phyloP scores from a whole-genome alignment of 169 alveolate genomes.

The Pseudocohnilembus persalinus region DNA sequence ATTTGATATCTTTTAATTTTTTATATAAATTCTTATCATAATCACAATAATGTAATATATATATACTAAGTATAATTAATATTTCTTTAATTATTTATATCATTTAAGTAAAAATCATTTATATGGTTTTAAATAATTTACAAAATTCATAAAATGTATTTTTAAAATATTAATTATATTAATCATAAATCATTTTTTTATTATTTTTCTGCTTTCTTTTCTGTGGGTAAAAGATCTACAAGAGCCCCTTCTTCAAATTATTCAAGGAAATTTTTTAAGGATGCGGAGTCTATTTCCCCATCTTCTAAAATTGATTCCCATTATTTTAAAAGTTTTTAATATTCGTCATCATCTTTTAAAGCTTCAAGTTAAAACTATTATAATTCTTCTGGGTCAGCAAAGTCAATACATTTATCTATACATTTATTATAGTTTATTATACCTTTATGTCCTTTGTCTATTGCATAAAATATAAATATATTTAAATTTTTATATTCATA shows the following conservation, averaged over 20 bases:
- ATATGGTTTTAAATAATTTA: no score
- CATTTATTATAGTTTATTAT: not conserved
- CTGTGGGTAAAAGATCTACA: not conserved
- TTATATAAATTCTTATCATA: no score
- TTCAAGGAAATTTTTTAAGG: not conserved
- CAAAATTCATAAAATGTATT: no score
- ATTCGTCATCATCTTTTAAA: not conserved
- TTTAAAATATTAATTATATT: no score
- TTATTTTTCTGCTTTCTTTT: not conserved
- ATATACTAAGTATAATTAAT: no score
- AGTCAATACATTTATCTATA: not conserved
- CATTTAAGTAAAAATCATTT: no score
- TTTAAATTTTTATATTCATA: no score
- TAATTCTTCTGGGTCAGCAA: not conserved
- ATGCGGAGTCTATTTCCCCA: not conserved
- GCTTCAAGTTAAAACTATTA: no score
- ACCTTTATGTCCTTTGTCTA: not conserved
- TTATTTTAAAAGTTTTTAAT: no score
- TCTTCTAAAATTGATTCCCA: not conserved
- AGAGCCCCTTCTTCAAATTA: not conserved
- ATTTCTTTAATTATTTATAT: no score
- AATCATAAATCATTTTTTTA: not conserved
- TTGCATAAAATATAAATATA: not conserved
- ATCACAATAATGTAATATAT: no score
- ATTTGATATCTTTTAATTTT: no score